Evolutionary conservation across 202 grass and related monocot species (phyloP).

Genomic region (Musa balbisiana): DNA sequence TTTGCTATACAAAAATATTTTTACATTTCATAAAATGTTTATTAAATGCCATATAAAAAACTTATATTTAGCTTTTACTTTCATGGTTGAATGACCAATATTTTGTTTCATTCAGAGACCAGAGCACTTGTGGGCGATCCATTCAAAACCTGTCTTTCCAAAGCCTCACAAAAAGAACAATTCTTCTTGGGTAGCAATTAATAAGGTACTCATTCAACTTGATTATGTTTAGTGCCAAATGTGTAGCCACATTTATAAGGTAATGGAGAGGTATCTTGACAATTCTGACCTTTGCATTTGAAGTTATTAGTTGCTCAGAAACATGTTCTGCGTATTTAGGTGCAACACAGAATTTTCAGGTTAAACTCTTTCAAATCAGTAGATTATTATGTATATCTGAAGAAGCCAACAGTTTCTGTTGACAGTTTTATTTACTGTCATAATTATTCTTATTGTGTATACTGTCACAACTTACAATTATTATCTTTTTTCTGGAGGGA

Average conservation of each 20-base stretch:
- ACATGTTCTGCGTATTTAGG: no score
- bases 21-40: not conserved
- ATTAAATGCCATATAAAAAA: not conserved
- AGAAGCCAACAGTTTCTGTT: no score
- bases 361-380: no score
- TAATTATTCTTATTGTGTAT: no score
- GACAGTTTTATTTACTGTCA: no score
- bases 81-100: slow-evolving; percentile 17
- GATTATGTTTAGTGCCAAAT: not conserved
- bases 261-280: no score
- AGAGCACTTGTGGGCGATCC: slow-evolving; percentile 76
- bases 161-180: slow-evolving; percentile 88
- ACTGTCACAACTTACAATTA: no score
- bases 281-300: not conserved
- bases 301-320: not conserved
- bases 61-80: slow-evolving; percentile 8
- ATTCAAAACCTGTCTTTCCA: slow-evolving; percentile 70
- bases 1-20: not conserved
- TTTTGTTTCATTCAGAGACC: slow-evolving; percentile 58
- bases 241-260: not conserved
- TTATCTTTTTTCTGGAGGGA: no score
- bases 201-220: slow-evolving; percentile 51
- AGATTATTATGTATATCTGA: no score
- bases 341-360: no score
- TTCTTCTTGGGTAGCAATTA: slow-evolving; percentile 78